Evolutionary conservation across 2,329 filamentous ascomycete species (phyloP), one percentile per base, ranked within the genome.

Genomic region (Colletotrichum graminicola): DNA sequence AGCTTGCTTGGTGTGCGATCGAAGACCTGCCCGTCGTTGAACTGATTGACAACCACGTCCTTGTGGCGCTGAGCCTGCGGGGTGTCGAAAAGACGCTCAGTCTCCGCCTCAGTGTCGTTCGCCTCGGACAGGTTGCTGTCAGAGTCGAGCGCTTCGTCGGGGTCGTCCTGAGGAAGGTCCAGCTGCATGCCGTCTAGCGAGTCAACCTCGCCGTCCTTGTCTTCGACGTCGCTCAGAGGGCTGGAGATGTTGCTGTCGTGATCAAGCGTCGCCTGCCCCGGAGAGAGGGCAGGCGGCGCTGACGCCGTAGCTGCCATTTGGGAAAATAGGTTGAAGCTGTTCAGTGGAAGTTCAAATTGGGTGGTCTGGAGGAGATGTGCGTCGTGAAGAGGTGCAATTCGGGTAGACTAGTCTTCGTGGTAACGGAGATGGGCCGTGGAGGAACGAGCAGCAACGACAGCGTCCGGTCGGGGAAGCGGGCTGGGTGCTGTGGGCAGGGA

Each of bases 151-250:
- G 81, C 82, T 51, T 68, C 70, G 34, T 73, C 71, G 43, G 66
- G 63, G 61, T 75, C 72, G 12, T 76, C 66, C 34, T 56, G 75
- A 47, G 66, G 74, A 54, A 74, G 73, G 26, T 78, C 82, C 57
- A 86, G 80, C 72, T 84, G 83, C 80, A 88, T 86, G 72, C 88
- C 88, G 64, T 92, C 91, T 73, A 88, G 85, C 61, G 89, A 89
- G 61, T 92, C 92, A 74, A 93, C 90, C 62, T 93, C 92, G 54
- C 85, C 88, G 73, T 93, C 91, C 77, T 90, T 90, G 77, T 97
- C 93, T 78, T 95, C 94, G 67, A 97, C 93, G 77, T 98, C 95
- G 83, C 94, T 98, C 76, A 98, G 87, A 77, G 94, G 96, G 81
- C 95, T 98, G 49, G 95, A 98, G 64, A 93, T 87, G 79, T 90